Percentiles rank a stretch among this genome's conserved stretches.
Evolutionary conservation across 805 yeast species (phyloP).

Genomic region (Candida loeiensis): DNA sequence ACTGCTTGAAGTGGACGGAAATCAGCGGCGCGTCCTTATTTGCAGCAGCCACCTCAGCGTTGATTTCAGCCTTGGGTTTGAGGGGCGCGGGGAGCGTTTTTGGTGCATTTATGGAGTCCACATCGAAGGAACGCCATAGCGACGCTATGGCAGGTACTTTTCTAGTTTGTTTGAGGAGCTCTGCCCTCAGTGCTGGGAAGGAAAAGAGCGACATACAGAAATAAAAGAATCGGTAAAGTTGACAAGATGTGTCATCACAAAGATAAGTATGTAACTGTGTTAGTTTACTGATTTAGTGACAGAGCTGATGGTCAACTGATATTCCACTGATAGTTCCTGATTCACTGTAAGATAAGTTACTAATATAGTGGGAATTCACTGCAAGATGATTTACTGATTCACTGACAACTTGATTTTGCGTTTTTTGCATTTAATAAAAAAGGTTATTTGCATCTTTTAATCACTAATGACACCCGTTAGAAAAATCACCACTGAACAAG

Average conservation of each 20-base stretch:
- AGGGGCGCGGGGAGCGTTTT: slow-evolving; percentile 30
- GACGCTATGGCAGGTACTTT: slow-evolving; percentile 15
- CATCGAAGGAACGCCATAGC: slow-evolving; percentile 12
- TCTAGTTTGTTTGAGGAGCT: slow-evolving; percentile 11
- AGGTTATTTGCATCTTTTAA: not conserved
- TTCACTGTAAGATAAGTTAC: too few relatives aligned
- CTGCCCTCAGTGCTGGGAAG: slow-evolving; percentile 6
- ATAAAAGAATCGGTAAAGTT: too few relatives aligned
- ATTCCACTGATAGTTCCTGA: too few relatives aligned
- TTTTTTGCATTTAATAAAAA: too few relatives aligned
- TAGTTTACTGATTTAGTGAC: too few relatives aligned
- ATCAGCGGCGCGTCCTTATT: slow-evolving; percentile 16
- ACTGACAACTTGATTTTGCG: too few relatives aligned
- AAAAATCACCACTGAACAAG: slow-evolving; percentile 54
- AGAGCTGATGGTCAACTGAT: not conserved
- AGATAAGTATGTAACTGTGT: too few relatives aligned
- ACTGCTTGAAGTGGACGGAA: slow-evolving; percentile 33
- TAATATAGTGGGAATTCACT: too few relatives aligned
- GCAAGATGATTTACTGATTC: too few relatives aligned
- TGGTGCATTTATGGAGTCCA: slow-evolving; percentile 23
- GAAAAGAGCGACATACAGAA: slow-evolving; percentile 2
- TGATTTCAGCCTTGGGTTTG: slow-evolving; percentile 25
- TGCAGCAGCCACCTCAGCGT: slow-evolving; percentile 19
- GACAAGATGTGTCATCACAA: too few relatives aligned
- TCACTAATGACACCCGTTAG: slow-evolving; percentile 15